Percentiles rank a stretch among this genome's conserved stretches.
Evolutionary conservation across 495 filamentous ascomycete species (phyloP).

Genomic region (Tricharina praecox): DNA sequence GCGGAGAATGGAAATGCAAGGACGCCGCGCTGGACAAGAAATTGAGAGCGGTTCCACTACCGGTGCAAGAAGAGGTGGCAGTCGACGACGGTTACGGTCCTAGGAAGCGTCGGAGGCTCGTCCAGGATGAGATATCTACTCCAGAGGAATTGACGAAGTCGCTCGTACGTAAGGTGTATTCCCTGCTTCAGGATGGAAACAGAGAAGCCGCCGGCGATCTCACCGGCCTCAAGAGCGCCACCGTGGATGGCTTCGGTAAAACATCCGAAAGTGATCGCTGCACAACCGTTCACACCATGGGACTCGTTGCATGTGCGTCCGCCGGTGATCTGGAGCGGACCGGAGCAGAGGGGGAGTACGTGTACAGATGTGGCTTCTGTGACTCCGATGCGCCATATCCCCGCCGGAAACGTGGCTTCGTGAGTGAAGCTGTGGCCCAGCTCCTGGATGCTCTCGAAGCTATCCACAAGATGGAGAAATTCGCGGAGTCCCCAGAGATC

Average conservation of each 20-base stretch:
- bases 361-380: conserved; percentile 28
- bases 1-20: conserved; percentile 15
- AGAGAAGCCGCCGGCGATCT: conserved; percentile 7
- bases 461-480: conserved; percentile 39
- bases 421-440: conserved; percentile 30
- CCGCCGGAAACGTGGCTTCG: conserved; percentile 14
- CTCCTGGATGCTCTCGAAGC: conserved; percentile 38
- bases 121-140: conserved; percentile 11
- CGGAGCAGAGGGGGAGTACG: conserved; percentile 11
- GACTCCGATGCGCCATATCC: conserved; percentile 27
- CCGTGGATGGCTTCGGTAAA: conserved; percentile 16
- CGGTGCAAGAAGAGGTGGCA: too few species aligned
- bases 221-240: too few species aligned
- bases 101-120: conserved; percentile 16
- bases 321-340: conserved; percentile 25
- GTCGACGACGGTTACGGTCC: conserved; percentile 10
- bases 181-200: conserved; percentile 17
- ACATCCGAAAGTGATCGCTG: conserved; percentile 16
- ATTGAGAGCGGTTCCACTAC: background rate
- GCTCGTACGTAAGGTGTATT: conserved; percentile 7
- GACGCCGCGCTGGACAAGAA: conserved; percentile 11
- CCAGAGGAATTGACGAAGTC: background rate
- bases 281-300: conserved; percentile 26
- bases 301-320: conserved; percentile 33
- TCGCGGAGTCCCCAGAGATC: conserved; percentile 42